Base-by-base conservation (phyloP, 2,329 filamentous ascomycete genomes). In the Ceratocystis cubensis region DNA sequence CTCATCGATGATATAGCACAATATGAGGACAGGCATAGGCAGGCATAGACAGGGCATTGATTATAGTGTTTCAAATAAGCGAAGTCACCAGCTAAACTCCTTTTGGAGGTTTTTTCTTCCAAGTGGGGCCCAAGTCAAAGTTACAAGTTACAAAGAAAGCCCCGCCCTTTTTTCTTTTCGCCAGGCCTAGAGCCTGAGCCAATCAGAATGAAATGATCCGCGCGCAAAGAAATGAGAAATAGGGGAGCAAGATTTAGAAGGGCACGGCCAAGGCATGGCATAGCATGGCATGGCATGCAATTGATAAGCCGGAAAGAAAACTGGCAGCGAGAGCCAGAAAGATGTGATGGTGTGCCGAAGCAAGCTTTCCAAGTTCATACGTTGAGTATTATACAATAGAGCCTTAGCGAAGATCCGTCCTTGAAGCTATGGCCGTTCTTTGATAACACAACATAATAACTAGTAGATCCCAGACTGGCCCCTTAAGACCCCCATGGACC, bases 51-150 rank as follows among this genome's bases (percentile, higher is more conserved):
- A 37, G 17, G 45, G 61, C 61, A 46, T 63, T 63, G 22, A 28
- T 30, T 33, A 13, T 7, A 30, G 53, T 57, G 53, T 57, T 57
- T 57, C 53, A 57, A 57, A 57, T 57, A 57, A 57, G 53, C 53
- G 53, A 46, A 50, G 61, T 63, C 25, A 25, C 37, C 28, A 20
- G 59, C 59, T 62, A 45, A 44, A n/a, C 59, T 44, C 8, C 41
- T 41, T 44, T 44, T 62, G 33, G 59, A n/a, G 37, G 10, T 3
- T 37, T 37, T 41, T 13, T 41, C 13, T 41, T 33, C 17, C 44
- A 10, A 25, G 59, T 45, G 22, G 59, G 33, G 37, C 41, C 15
- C 13, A 8, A 13, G 25, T 8, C 41, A 63, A 30, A 59, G 56
- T 20, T 59, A 59, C 56, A 33, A 59, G 56, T 37, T 59, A 33